Evolutionary conservation across 108 stramenopile species (phyloP), one percentile per base, ranked within the genome.

Genomic region (Bacterosira constricta): DNA sequence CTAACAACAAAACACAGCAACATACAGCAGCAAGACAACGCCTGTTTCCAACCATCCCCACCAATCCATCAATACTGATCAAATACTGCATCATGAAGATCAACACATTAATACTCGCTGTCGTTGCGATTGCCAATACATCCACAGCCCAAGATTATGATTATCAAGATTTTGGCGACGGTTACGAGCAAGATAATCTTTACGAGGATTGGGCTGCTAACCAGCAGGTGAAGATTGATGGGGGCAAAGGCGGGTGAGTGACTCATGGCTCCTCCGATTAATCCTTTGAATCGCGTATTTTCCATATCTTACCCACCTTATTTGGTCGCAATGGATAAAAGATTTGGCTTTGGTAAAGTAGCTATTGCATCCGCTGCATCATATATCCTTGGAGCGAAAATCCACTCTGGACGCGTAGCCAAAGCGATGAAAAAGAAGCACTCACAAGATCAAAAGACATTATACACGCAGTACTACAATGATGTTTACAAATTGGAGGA

Each of bases 391-490:
- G 94, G 90, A 26, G 90, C 83, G 17, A 85, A 86, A 61, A 65
- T 89, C 54, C 91, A 95, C 75, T 80, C 84, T 10, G 78, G 86
- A 2, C 77, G 88, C 12, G 84, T 84, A 9, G 66, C 85, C 18
- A 90, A 92, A 63, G 84, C 85, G 57, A 29, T 91, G 20, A 91
- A 85, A 79, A 64, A 71, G 63, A 90, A 92, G 71, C 88, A 89
- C 60, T 69, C 85, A 73, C 83, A 85, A 65, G 92, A 93, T 69
- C 89, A 91, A 83, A 95, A 96, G 77, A 69, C 86, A 54, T 78
- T 93, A 21, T 96, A 96, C 72, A 77, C 88, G 8, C 95, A 96
- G 78, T 96, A 96, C 63, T 96, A 92, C 85, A 96, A 96, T 60
- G 95, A 96, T 67, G 92, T 96, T n/a, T 91, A 93, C 75, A 93